Percentiles rank a stretch among this genome's conserved stretches.
Conservation (phyloP, 2,329 filamentous ascomycete species). For the Aspergillus flavus region DNA sequence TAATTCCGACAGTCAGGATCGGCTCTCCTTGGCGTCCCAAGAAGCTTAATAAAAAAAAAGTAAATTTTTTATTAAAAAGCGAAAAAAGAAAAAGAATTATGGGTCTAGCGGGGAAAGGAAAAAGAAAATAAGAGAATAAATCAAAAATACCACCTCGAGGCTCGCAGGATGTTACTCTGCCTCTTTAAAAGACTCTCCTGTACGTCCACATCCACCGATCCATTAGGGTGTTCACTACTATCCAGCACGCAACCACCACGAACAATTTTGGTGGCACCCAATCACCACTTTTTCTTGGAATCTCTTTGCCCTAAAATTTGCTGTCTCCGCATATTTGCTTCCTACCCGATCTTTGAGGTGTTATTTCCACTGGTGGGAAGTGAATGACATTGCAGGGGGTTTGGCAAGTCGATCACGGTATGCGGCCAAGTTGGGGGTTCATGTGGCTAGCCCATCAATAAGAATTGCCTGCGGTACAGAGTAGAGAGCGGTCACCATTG, state of each 20-base stretch:
- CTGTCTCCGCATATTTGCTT: neutral
- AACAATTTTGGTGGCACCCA: neutral
- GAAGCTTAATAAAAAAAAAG: no score
- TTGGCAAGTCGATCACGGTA: slow-evolving; percentile 1
- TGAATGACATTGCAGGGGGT: neutral
- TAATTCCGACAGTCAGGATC: slow-evolving; percentile 2
- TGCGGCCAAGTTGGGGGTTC: neutral
- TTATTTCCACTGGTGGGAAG: neutral
- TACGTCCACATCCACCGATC: neutral
- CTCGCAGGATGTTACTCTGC: neutral
- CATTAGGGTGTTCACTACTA: neutral
- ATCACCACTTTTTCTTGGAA: neutral
- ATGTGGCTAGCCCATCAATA: neutral
- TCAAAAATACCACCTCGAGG: neutral
- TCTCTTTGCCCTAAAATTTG: neutral
- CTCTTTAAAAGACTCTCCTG: neutral
- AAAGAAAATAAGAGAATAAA: neutral
- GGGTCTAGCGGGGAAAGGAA: neutral
- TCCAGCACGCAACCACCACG: neutral
- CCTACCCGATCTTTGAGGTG: neutral
- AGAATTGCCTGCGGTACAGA: neutral
- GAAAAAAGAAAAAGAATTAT: neutral
- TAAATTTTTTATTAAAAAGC: no score
- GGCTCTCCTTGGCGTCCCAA: slow-evolving; percentile 8
- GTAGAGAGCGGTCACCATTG: neutral